Evolutionary conservation across 2,329 filamentous ascomycete genomes (phyloP).

Genomic region (Microdochium trichocladiopsis): DNA sequence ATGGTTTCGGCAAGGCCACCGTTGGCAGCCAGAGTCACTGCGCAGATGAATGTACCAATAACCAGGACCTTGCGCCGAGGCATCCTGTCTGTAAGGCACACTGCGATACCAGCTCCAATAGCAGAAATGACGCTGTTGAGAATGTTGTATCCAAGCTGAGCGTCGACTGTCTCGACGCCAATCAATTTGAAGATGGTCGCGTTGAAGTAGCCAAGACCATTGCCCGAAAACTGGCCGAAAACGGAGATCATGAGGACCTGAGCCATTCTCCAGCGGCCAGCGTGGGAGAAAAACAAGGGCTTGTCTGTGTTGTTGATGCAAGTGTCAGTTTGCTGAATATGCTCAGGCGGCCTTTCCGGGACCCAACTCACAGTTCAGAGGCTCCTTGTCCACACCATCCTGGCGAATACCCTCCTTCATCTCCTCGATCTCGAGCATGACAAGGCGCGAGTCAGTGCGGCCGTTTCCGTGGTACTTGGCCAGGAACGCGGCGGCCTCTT

Average conservation of each 20-base stretch:
- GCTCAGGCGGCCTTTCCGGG: too few species aligned
- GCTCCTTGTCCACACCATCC: slow-evolving; percentile 38
- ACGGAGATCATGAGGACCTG: slow-evolving; percentile 43
- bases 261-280: slow-evolving; percentile 37
- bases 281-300: slow-evolving; percentile 33
- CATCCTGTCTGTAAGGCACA: slow-evolving; percentile 36
- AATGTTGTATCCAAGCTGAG: slow-evolving; percentile 38
- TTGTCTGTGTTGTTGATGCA: slow-evolving; percentile 22
- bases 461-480: slow-evolving; percentile 35
- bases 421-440: slow-evolving; percentile 32
- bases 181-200: slow-evolving; percentile 35
- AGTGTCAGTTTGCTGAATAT: background rate
- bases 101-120: slow-evolving; percentile 34
- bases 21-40: slow-evolving; percentile 33
- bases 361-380: slow-evolving; percentile 37
- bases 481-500: slow-evolving; percentile 31
- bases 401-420: slow-evolving; percentile 33
- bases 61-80: slow-evolving; percentile 37
- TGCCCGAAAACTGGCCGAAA: slow-evolving; percentile 43
- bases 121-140: slow-evolving; percentile 38
- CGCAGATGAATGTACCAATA: slow-evolving; percentile 33
- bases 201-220: slow-evolving; percentile 44
- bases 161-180: slow-evolving; percentile 24
- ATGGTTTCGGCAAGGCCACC: slow-evolving; percentile 31
- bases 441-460: slow-evolving; percentile 27